phyloP scores from a whole-genome alignment of 345 rosid genomes.

The Citrus reticulata region DNA sequence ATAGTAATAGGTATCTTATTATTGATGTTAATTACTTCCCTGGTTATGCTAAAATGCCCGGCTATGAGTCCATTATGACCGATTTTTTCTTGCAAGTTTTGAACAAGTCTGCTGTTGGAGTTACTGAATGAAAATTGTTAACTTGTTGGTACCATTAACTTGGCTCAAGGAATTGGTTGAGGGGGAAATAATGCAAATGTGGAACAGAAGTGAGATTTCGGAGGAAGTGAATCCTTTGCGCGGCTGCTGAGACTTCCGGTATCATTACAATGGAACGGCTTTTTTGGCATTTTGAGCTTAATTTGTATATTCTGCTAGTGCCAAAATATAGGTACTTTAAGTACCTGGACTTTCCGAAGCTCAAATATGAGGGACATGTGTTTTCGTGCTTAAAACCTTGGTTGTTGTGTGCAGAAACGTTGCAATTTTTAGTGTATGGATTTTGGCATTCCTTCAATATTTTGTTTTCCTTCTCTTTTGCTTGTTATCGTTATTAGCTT shows the following conservation, averaged over 20 bases:
- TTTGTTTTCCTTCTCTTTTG: neutral
- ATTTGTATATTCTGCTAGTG: neutral
- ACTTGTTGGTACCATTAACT: neutral
- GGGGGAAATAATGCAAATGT: neutral
- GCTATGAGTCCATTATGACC: constrained; percentile 46
- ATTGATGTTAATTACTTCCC: constrained; percentile 73
- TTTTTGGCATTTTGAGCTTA: neutral
- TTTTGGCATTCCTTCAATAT: neutral
- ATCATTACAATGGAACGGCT: neutral
- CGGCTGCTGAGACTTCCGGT: neutral
- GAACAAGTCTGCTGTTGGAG: neutral
- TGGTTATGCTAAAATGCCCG: constrained; percentile 62
- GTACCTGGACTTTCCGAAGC: neutral
- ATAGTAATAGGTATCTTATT: constrained; percentile 45
- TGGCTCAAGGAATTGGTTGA: neutral
- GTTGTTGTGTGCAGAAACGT: neutral
- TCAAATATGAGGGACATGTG: neutral
- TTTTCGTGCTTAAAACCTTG: neutral
- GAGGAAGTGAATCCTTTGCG: neutral
- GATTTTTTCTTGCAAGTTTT: constrained; percentile 37
- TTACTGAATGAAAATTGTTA: no score
- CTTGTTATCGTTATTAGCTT: neutral
- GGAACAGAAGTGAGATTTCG: neutral
- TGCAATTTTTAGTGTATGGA: neutral
- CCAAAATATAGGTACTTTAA: neutral